These are phyloP conservation scores for Sapria himalayana DNA, from an alignment of 345 rosid genomes.

Conservation along the genomic window DNA sequence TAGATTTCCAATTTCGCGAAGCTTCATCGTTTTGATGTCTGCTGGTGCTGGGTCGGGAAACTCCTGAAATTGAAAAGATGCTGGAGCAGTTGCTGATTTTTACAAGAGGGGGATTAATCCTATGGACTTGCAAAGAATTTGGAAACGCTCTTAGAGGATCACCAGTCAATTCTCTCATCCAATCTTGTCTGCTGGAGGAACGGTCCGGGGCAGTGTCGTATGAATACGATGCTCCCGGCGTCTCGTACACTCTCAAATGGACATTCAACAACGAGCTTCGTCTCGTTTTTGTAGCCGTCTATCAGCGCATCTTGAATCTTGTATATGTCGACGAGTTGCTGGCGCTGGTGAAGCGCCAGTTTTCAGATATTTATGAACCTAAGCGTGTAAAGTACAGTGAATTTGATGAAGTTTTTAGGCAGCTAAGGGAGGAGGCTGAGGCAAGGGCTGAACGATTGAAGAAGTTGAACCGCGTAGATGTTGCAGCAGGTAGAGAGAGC, in stretches of 20 bases:
- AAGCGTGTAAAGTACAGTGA: conserved; percentile 36
- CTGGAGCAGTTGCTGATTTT: conserved; percentile 84
- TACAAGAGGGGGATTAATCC: conserved; percentile 93
- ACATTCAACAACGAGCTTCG: conserved; percentile 92
- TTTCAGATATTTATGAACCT: conserved; percentile 61
- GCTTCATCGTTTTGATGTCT: conserved; percentile 5
- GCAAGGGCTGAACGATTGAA: conserved; percentile 74
- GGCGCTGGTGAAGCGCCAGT: conserved; percentile 48
- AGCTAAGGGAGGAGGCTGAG: conserved; percentile 81
- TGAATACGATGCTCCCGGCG: conserved; percentile 62
- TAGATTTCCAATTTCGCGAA: too few relatives aligned
- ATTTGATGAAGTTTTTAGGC: conserved; percentile 76
- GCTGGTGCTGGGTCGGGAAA: conserved; percentile 12
- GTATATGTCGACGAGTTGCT: conserved; percentile 87
- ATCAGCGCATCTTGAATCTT: conserved; percentile 79
- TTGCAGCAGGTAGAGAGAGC: conserved; percentile 29
- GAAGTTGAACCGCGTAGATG: conserved; percentile 39
- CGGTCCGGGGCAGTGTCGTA: conserved; percentile 67
- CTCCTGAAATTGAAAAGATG: conserved; percentile 25
- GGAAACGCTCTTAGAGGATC: conserved; percentile 87
- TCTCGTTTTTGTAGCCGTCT: conserved; percentile 86
- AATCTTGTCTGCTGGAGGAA: conserved; percentile 91
- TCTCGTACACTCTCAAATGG: conserved; percentile 87
- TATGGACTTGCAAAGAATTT: conserved; percentile 92
- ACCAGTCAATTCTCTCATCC: conserved; percentile 71